These are phyloP conservation scores for Apiospora hydei DNA, from an alignment of 2,329 filamentous ascomycete species.

Conservation along the genomic window DNA sequence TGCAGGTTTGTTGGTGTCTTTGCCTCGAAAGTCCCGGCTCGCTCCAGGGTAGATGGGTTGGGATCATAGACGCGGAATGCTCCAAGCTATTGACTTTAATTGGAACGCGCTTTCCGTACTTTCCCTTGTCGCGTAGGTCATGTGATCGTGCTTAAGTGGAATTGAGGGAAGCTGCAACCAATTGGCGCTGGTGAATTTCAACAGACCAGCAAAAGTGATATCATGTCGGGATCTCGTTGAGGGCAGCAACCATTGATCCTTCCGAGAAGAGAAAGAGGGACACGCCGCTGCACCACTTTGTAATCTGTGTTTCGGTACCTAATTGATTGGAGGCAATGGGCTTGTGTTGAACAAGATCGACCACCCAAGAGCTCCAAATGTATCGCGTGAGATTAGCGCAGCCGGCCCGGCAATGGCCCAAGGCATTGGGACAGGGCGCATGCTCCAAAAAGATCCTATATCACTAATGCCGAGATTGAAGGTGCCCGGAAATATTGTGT, in stretches of 20 bases:
- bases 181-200: not conserved
- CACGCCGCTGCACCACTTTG: not conserved
- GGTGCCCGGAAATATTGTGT: conserved; percentile 63
- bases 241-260: not conserved
- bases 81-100: conserved; percentile 3
- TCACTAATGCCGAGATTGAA: conserved; percentile 59
- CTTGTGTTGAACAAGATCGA: not conserved
- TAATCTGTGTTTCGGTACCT: not conserved
- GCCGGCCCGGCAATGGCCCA: not conserved
- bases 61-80: conserved; percentile 2
- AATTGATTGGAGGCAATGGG: conserved; percentile 1
- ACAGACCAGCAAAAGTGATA: conserved; percentile 11
- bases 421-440: not conserved
- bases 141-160: conserved; percentile 18
- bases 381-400: conserved; percentile 25
- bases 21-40: not conserved
- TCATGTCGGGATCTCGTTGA: not conserved
- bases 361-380: not conserved
- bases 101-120: not conserved
- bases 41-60: not conserved
- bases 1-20: not conserved
- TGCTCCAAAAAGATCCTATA: conserved; percentile 47
- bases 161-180: conserved; percentile 1
- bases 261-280: not conserved
- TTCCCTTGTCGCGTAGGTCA: not conserved